Evolutionary conservation across 345 rosid species (phyloP), one percentile per base, ranked within the genome.

Genomic region (Brassica carinata): DNA sequence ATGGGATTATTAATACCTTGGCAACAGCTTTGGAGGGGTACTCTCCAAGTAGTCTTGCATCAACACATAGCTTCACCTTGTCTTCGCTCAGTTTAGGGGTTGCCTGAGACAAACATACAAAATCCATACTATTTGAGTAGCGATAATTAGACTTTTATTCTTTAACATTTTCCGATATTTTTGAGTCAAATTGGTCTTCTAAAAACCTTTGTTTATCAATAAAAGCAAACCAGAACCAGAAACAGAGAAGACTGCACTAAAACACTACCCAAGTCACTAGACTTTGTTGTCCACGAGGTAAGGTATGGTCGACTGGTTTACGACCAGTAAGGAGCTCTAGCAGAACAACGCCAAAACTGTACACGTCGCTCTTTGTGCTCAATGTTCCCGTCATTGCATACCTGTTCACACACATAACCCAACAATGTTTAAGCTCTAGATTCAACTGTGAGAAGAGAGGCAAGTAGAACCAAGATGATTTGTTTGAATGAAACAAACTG

Each of bases 221-320:
- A 31, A 65, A 27, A 63, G n/a, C 26, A 23, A 81, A 34, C 19
- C 8, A 68, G 30, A 51, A 48, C 29, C 0, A 43, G 66, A 77
- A 73, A 5, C 48, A 64, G 15, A 69, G 34, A 43, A 68, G 63
- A 67, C 19, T 15, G 69, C 51, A 66, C n/a, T 17, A 26, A 26
- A 78, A 55, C 76, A 71, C 71, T 85, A 89, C 94, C 97, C 97
- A 92, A 75, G 93, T 92, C 64, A 92, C 94, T 58, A 92, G 84
- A 84, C 94, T 90, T 82, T 92, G 97, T 64, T 88, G 97, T 38
- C 93, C 93, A 19, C 97, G 93, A 0, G 97, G 94, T 77, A 90
- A 85, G 53, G 94, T 90, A 34, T 89, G 97, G 79, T 92, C 97
- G n/a, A 92, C 91, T 67, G 97, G 97, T 79, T 90, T 92, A 71